Evolutionary conservation across 2,329 filamentous ascomycete genomes (phyloP).

Genomic region (Neonectria coccinea): DNA sequence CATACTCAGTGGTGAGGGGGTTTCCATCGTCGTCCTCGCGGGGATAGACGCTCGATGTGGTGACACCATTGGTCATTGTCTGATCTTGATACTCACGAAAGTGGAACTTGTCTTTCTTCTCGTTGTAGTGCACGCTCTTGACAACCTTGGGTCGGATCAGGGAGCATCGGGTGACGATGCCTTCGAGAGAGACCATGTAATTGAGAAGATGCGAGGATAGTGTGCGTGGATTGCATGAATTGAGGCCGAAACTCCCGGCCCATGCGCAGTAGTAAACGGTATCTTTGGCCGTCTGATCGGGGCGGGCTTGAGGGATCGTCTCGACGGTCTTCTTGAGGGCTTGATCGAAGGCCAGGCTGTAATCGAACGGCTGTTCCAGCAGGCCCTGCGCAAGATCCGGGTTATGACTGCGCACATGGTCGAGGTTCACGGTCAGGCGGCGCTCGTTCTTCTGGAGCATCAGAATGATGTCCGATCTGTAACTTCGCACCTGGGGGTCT

Average conservation of each 20-base stretch:
- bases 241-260: constrained; percentile 94
- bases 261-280: constrained; percentile 97
- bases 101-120: constrained; percentile 86
- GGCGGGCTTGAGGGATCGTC: constrained; percentile 79
- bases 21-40: constrained; percentile 95
- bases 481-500: constrained; percentile 74
- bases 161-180: constrained; percentile 96
- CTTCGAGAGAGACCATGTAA: constrained; percentile 96
- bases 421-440: constrained; percentile 79
- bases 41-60: constrained; percentile 92
- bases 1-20: constrained; percentile 93
- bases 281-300: constrained; percentile 81
- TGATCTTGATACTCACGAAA: constrained; percentile 94
- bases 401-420: constrained; percentile 91
- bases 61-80: constrained; percentile 94
- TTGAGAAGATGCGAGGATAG: constrained; percentile 91
- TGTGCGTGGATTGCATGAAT: constrained; percentile 93
- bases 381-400: constrained; percentile 82
- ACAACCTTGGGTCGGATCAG: constrained; percentile 97
- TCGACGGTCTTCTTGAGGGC: constrained; percentile 91
- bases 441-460: constrained; percentile 77
- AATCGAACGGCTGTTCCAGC: constrained; percentile 89
- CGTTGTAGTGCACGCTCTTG: constrained; percentile 97
- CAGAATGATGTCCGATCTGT: constrained; percentile 87
- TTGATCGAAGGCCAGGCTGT: constrained; percentile 85